Evolutionary conservation across 768 basidiomycete species (phyloP).

Genomic region (Boletus pseudopeckii): DNA sequence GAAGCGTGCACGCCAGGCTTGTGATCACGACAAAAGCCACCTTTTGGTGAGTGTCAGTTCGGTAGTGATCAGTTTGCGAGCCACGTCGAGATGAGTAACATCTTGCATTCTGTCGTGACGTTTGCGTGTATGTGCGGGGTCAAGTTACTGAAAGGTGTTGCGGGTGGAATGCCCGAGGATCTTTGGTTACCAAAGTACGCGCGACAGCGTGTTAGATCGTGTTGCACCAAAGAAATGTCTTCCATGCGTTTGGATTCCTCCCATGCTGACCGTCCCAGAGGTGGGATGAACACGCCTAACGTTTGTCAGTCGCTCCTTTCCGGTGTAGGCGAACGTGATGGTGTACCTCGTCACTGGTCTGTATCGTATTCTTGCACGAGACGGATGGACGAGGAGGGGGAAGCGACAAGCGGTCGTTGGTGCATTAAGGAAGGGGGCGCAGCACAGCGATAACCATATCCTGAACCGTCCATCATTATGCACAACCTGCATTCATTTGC

Average conservation of each 20-base stretch:
- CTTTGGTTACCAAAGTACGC: conserved; percentile 75
- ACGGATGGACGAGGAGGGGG: conserved; percentile 36
- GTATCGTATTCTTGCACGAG: conserved; percentile 58
- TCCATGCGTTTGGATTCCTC: not conserved
- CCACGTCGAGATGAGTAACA: conserved; percentile 57
- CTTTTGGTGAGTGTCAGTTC: conserved; percentile 67
- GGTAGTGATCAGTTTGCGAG: conserved; percentile 71
- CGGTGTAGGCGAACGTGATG: conserved; percentile 70
- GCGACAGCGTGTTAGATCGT: conserved; percentile 45
- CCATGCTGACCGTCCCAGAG: conserved; percentile 39
- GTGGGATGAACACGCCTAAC: conserved; percentile 81
- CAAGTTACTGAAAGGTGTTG: not conserved
- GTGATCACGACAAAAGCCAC: no score
- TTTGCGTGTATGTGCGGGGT: not conserved
- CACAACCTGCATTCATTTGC: no score
- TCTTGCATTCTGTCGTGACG: not conserved
- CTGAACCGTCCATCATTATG: not conserved
- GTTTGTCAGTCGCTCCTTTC: conserved; percentile 61
- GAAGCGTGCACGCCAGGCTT: no score
- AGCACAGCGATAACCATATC: not conserved
- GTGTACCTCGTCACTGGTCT: conserved; percentile 59
- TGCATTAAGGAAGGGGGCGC: conserved; percentile 15
- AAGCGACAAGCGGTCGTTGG: conserved; percentile 9
- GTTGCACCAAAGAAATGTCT: no score
- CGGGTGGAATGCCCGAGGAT: conserved; percentile 79